Conservation (phyloP, 495 filamentous ascomycete genomes). For the Bryoglossum gracile region DNA sequence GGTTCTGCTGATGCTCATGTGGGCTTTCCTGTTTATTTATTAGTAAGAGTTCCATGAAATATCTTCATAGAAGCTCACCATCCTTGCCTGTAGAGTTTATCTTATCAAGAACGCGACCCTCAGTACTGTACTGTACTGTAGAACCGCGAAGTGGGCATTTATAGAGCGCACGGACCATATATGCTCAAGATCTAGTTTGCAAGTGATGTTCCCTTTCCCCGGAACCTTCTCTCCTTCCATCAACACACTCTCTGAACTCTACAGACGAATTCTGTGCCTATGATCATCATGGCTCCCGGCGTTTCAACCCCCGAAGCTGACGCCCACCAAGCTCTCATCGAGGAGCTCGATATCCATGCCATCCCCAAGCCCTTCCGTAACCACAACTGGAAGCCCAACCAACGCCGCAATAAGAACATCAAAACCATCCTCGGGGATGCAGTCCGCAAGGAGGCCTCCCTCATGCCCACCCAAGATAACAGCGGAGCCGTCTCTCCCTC, state of each 20-base stretch:
- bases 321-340: conserved; percentile 54
- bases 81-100: conserved; percentile 4
- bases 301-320: conserved; percentile 13
- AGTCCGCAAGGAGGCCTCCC: conserved; percentile 71
- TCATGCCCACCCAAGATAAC: conserved; percentile 73
- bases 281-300: conserved; percentile 17
- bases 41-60: no score
- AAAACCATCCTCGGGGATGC: conserved; percentile 94
- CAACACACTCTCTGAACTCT: no score
- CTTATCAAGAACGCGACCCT: conserved; percentile 9
- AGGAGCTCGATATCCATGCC: conserved; percentile 78
- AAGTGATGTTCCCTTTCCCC: no score
- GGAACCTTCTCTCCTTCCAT: no score
- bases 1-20: conserved; percentile 93
- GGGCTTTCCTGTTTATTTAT: conserved; percentile 67
- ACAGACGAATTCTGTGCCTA: no score
- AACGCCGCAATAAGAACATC: conserved; percentile 95
- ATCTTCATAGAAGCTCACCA: conserved; percentile 10
- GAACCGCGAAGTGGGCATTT: no score
- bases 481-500: conserved; percentile 72
- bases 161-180: no score
- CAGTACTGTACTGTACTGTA: no score
- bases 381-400: conserved; percentile 77
- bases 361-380: conserved; percentile 84
- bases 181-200: no score